These are phyloP conservation scores for Pseudofabraea citricarpa DNA, from an alignment of 2,329 filamentous ascomycete species.

Conservation along the genomic window DNA sequence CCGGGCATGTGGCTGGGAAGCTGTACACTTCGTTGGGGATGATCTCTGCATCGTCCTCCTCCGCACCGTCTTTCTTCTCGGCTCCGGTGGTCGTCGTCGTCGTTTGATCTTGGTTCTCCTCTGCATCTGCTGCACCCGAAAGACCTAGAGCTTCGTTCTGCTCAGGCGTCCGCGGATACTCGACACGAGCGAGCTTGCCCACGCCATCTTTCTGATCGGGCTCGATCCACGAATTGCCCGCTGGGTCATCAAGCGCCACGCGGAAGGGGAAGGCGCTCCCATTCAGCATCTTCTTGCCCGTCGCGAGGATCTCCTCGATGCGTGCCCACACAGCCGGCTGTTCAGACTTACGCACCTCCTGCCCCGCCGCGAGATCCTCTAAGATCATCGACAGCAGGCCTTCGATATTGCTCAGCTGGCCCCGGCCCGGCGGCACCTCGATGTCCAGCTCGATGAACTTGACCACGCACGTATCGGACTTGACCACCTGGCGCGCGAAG, in stretches of 20 bases:
- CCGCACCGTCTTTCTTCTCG: constrained; percentile 35
- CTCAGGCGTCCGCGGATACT: constrained; percentile 76
- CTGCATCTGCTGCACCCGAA: constrained; percentile 54
- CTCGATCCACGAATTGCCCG: constrained; percentile 95
- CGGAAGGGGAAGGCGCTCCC: constrained; percentile 83
- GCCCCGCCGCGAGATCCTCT: constrained; percentile 75
- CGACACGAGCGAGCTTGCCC: constrained; percentile 84
- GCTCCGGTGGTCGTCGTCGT: constrained; percentile 42
- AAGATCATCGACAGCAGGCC: constrained; percentile 76
- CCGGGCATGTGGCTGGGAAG: constrained; percentile 88
- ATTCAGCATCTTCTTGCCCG: constrained; percentile 70
- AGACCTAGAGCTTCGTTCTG: constrained; percentile 87
- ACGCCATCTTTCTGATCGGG: constrained; percentile 73
- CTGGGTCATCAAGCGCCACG: constrained; percentile 80
- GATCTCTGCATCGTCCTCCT: constrained; percentile 64
- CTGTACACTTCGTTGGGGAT: constrained; percentile 88
- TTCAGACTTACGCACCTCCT: constrained; percentile 74
- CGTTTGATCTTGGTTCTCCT: too few relatives aligned
- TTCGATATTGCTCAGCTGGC: constrained; percentile 91
- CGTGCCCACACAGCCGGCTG: constrained; percentile 75
- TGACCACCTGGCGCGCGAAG: constrained; percentile 82
- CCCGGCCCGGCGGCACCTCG: constrained; percentile 86
- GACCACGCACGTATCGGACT: constrained; percentile 81
- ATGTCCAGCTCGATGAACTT: constrained; percentile 88
- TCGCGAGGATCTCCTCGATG: constrained; percentile 70